Evolutionary conservation across 306 rosid genomes (phyloP).

Genomic region (Cucurbita argyrosperma): DNA sequence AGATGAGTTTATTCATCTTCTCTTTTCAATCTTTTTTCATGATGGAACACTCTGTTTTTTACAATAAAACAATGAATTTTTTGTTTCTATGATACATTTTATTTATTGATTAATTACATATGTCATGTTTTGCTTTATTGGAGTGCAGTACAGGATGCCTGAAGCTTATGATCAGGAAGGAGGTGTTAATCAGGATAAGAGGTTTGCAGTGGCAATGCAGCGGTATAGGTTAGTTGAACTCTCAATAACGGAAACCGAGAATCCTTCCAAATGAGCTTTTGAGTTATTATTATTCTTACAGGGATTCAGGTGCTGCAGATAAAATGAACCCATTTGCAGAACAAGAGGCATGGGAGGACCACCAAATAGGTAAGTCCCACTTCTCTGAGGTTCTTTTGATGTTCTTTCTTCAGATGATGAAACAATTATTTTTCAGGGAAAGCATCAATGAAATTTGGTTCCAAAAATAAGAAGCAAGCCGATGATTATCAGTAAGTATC

Average conservation of each 20-base stretch:
- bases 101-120: background rate
- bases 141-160: slow-evolving; percentile 81
- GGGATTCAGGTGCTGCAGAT: slow-evolving; percentile 60
- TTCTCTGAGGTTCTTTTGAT: background rate
- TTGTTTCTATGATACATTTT: background rate
- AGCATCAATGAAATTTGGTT: slow-evolving; percentile 68
- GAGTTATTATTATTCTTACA: slow-evolving; percentile 7
- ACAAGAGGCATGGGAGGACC: slow-evolving; percentile 98
- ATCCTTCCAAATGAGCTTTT: background rate
- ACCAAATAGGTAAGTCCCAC: slow-evolving; percentile 55
- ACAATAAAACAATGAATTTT: background rate
- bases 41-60: background rate
- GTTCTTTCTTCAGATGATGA: background rate
- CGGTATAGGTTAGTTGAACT: slow-evolving; percentile 35
- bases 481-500: slow-evolving; percentile 79
- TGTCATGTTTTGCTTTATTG: slow-evolving; percentile 10
- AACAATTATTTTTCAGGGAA: slow-evolving; percentile 43
- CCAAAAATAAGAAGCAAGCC: slow-evolving; percentile 63
- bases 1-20: background rate
- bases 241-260: background rate
- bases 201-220: slow-evolving; percentile 68
- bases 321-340: slow-evolving; percentile 87
- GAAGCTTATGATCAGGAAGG: slow-evolving; percentile 88
- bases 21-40: background rate
- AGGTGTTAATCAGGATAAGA: slow-evolving; percentile 68